Evolutionary conservation across 1,284 basidiomycete genomes (phyloP).

Genomic region (Ganoderma sinense): DNA sequence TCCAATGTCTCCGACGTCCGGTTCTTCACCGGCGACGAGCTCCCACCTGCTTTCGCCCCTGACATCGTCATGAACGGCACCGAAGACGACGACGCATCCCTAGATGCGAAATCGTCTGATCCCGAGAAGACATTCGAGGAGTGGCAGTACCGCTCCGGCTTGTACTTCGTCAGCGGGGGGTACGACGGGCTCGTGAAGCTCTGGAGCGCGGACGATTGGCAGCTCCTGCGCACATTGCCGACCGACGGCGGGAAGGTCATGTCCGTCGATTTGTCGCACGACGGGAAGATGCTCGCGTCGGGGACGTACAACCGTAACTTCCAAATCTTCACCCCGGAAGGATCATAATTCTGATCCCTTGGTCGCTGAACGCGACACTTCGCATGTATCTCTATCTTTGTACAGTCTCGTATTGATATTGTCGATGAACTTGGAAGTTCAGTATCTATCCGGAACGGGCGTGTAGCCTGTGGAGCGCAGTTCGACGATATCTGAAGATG

Average conservation of each 20-base stretch:
- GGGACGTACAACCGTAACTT: slow-evolving; percentile 95
- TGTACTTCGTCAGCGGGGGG: slow-evolving; percentile 93
- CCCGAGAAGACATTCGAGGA: slow-evolving; percentile 50
- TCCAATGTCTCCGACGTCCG: slow-evolving; percentile 95
- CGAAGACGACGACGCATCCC: slow-evolving; percentile 31
- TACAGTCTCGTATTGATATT: background rate
- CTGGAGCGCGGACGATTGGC: slow-evolving; percentile 99
- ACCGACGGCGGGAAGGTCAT: slow-evolving; percentile 98
- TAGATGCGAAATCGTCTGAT: slow-evolving; percentile 30
- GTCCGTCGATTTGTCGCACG: slow-evolving; percentile 90
- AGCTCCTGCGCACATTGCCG: slow-evolving; percentile 85
- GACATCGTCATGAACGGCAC: slow-evolving; percentile 48
- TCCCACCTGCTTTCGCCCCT: slow-evolving; percentile 43
- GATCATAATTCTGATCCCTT: slow-evolving; percentile 35
- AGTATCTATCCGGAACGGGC: background rate
- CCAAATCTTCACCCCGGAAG: slow-evolving; percentile 87
- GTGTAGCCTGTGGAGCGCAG: background rate
- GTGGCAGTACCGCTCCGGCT: slow-evolving; percentile 82
- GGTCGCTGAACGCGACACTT: background rate
- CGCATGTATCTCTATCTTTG: slow-evolving; percentile 1
- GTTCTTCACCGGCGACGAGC: slow-evolving; percentile 80
- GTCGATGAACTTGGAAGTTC: background rate
- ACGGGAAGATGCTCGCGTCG: slow-evolving; percentile 86
- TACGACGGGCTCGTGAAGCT: slow-evolving; percentile 96
- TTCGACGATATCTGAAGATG: background rate